phyloP scores from a whole-genome alignment of 2,329 filamentous ascomycete species.

The Beauveria brongniartii region DNA sequence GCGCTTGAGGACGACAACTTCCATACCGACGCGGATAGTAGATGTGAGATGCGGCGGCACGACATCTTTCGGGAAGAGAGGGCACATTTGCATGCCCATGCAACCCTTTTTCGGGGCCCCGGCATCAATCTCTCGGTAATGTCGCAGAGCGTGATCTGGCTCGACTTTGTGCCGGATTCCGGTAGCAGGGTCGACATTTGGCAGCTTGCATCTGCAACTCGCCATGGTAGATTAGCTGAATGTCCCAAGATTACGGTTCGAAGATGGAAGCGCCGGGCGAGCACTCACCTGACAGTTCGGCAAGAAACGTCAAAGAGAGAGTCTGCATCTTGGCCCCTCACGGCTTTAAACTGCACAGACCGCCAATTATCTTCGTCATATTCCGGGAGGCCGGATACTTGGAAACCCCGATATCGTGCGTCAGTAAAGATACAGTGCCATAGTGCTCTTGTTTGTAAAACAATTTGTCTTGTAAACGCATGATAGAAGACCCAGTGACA shows the following conservation, averaged over 20 bases:
- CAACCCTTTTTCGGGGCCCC: constrained; percentile 50
- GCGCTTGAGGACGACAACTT: constrained; percentile 39
- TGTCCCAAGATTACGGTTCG: neutral
- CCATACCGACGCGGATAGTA: constrained; percentile 40
- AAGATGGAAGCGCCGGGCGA: neutral
- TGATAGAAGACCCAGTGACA: neutral
- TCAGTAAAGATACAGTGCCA: neutral
- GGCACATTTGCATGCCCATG: constrained; percentile 59
- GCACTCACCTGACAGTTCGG: constrained; percentile 51
- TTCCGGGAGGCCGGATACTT: constrained; percentile 52
- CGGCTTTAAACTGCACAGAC: constrained; percentile 46
- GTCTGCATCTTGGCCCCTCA: constrained; percentile 22
- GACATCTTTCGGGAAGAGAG: constrained; percentile 34
- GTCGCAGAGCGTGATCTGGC: constrained; percentile 50
- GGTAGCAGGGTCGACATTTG: constrained; percentile 58
- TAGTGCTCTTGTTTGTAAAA: too few species aligned
- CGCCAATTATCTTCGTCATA: constrained; percentile 68
- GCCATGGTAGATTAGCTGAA: constrained; percentile 5
- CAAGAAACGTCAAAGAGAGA: constrained; percentile 48
- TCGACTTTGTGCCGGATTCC: constrained; percentile 48
- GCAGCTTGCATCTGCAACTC: constrained; percentile 51
- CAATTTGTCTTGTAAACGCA: too few species aligned
- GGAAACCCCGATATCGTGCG: neutral
- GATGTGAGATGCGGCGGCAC: neutral
- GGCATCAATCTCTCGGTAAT: constrained; percentile 51